A percentile compares a stretch with the other conserved stretches of the same genome.
Conservation (phyloP, 2,329 filamentous ascomycete genomes). For the Hypoxylon sp. region DNA sequence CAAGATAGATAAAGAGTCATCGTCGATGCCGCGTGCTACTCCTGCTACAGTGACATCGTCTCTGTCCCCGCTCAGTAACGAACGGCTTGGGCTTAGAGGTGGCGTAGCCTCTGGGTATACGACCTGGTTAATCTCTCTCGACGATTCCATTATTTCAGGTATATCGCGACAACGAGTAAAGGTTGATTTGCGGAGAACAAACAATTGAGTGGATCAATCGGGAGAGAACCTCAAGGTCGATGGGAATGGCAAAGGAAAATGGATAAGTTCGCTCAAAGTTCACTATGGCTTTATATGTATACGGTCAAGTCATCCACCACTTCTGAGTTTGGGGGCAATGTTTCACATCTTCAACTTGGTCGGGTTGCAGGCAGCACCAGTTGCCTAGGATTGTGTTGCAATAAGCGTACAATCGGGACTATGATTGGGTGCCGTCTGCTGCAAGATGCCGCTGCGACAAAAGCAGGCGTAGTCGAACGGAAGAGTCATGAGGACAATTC, state of each 20-base stretch:
- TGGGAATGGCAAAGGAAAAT: conserved; percentile 1
- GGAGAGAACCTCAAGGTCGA: background rate
- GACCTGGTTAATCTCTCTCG: conserved; percentile 14
- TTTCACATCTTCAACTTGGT: conserved; percentile 6
- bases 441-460: conserved; percentile 19
- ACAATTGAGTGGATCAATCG: background rate
- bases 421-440: conserved; percentile 34
- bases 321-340: conserved; percentile 17
- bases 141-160: conserved; percentile 19
- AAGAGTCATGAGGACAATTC: conserved; percentile 11
- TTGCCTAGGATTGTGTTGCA: conserved; percentile 28
- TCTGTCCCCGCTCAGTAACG: conserved; percentile 21
- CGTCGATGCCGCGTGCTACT: conserved; percentile 13
- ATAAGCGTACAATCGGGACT: conserved; percentile 9
- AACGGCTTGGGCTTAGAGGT: conserved; percentile 12
- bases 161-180: background rate
- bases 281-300: conserved; percentile 26
- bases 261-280: background rate
- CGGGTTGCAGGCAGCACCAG: conserved; percentile 19
- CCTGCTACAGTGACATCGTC: conserved; percentile 29
- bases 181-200: background rate
- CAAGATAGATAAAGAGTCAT: conserved; percentile 31
- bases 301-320: conserved; percentile 7
- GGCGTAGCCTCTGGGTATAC: conserved; percentile 8
- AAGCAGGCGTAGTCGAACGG: background rate